Conservation (phyloP, 805 yeast genomes). For the Yarrowia yakushimensis region DNA sequence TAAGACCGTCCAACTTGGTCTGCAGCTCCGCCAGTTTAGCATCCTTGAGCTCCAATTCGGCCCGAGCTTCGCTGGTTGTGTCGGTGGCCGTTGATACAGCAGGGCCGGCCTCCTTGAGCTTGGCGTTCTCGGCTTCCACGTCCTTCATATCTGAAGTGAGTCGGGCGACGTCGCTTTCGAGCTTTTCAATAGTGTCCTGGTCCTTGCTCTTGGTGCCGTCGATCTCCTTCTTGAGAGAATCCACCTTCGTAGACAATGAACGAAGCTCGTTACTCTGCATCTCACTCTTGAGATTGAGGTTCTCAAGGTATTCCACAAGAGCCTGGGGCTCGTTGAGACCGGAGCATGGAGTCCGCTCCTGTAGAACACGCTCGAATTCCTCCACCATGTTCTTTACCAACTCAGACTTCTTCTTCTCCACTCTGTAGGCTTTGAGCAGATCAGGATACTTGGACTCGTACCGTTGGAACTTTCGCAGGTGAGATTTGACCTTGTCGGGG, state of each 20-base stretch:
- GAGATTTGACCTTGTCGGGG: slow-evolving; percentile 44
- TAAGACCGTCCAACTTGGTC: slow-evolving; percentile 5
- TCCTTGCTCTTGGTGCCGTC: slow-evolving; percentile 11
- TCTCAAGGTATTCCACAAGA: slow-evolving; percentile 64
- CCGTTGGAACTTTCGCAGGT: slow-evolving; percentile 70
- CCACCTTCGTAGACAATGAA: slow-evolving; percentile 38
- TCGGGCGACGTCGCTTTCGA: slow-evolving; percentile 29
- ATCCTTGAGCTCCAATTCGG: slow-evolving; percentile 14
- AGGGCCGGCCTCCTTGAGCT: slow-evolving; percentile 7
- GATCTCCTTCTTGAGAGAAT: slow-evolving; percentile 15
- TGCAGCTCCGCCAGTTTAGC: not conserved
- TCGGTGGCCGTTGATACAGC: not conserved
- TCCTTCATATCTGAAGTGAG: slow-evolving; percentile 26
- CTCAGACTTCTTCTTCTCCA: slow-evolving; percentile 65
- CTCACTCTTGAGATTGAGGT: slow-evolving; percentile 56
- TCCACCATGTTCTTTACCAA: slow-evolving; percentile 43
- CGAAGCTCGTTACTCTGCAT: slow-evolving; percentile 66
- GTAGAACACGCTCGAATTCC: slow-evolving; percentile 62
- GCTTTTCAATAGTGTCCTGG: slow-evolving; percentile 30
- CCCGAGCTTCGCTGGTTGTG: not conserved
- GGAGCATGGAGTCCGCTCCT: slow-evolving; percentile 78
- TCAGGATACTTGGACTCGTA: slow-evolving; percentile 90
- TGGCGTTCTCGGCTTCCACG: slow-evolving; percentile 19
- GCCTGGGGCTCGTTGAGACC: slow-evolving; percentile 68
- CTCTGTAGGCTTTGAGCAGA: slow-evolving; percentile 77